Evolutionary conservation across 768 basidiomycete genomes (phyloP), one percentile per base, ranked within the genome.

Genomic region (Megacollybia marginata): DNA sequence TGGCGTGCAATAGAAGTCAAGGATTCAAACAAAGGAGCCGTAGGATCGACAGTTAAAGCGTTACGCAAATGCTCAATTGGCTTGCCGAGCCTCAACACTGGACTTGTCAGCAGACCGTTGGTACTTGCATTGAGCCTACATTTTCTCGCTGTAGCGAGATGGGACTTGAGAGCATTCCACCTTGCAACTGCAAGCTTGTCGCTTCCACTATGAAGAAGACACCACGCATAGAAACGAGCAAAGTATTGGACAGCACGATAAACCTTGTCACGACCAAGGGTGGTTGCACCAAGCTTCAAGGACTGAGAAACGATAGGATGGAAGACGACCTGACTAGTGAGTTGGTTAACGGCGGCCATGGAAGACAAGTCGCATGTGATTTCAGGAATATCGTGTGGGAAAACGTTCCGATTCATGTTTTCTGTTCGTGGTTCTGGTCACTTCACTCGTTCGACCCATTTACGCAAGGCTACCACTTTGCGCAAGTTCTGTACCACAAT

Each of bases 201-300:
- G 23, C 6, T 28, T 13, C 89, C 92, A 46, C 81, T 75, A 8
- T 73, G 72, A 44, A 87, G 63, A 35, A 88, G 72, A 65, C 82
- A 80, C 88, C 88, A 98, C 1, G 91, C 85, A 55, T 91, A 79
- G 63, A 97, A 83, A 40, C 94, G 83, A 33, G 94, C 76, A 56
- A 90, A 83, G 68, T 92, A 97, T 70, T 99, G 96, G 48, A 92
- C 64, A 18, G 88, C 80, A 55, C 95, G 84, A 68, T 97, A 98
- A 13, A 82, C 72, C 93, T 96, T 35, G 68, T 86, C 85, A 48
- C 83, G 68, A 2, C 83, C 85, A 36, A 77, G 55, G 20, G 80
- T 85, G 1, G 82, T 84, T 13, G 68, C 68, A 48, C 76, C 68
- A 32, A 85, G 70, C 56, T 78, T 28, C 6, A 28, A 28, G 34